Base-by-base conservation (phyloP, 805 yeast species). In the Lipomyces kockii region DNA sequence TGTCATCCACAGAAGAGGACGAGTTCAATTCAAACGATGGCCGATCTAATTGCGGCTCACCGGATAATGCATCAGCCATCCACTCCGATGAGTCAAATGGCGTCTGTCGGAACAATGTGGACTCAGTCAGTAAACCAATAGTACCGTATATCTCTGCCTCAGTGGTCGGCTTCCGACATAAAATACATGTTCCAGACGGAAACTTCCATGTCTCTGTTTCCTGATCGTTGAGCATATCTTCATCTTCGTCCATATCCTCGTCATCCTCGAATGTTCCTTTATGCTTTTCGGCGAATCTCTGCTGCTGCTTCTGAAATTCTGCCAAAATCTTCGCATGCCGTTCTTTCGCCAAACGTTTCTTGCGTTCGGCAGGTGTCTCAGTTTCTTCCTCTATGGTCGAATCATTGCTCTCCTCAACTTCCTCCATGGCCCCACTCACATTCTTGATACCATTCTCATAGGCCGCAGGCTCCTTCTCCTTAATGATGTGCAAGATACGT, bases 271-370 rank as follows among this genome's bases (percentile, higher is more conserved):
- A 68, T 1, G 79, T 78, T 37, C 76, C 74, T 27, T 78, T 72
- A 70, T 86, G 83, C 35, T 84, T 83, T 65, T 85, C 86, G 35
- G 89, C 85, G 78, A 94, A 95, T 79, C 83, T 84, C 51, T 85
- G 82, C 75, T 94, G 98, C 73, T 92, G 96, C 70, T 85, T 86
- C 71, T 89, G 90, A 75, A 94, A 85, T 66, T 89, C 91, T 0
- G 89, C 94, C 83, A 94, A 77, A 39, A 93, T 82, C 72, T 87
- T 89, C 0, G 84, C 85, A 72, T 87, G 89, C 71, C 93, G 86
- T 67, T 84, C 87, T 72, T 86, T 86, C 0, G 97, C 97, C 7
- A 85, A 71, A 53, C 84, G 81, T 76, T 89, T 90, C 80, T 89
- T 91, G 66, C 82, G 82, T 49, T 86, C 89, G 35, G 80, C 77